Conservation (phyloP, 2,329 filamentous ascomycete species). For the Fonsecaea erecta region DNA sequence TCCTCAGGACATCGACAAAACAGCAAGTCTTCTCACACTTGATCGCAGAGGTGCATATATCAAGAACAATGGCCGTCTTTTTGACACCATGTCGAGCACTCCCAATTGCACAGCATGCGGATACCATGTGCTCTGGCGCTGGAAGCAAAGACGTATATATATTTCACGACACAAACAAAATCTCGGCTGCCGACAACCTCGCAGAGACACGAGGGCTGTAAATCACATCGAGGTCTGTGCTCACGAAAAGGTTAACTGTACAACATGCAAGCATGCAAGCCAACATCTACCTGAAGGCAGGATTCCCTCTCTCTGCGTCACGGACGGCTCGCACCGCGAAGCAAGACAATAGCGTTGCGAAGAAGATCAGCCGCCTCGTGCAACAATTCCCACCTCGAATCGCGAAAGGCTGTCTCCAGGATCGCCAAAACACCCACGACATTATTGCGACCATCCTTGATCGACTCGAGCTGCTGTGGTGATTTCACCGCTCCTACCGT, state of each 20-base stretch:
- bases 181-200: no score
- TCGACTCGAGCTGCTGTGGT: conserved; percentile 75
- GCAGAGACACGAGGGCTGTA: not conserved
- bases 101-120: no score
- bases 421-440: conserved; percentile 81
- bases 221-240: not conserved
- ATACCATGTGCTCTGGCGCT: no score
- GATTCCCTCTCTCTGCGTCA: not conserved
- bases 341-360: conserved; percentile 69
- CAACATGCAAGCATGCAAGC: not conserved
- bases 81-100: no score
- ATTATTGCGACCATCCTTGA: conserved; percentile 73
- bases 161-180: no score
- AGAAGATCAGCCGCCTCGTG: conserved; percentile 82
- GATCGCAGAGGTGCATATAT: no score
- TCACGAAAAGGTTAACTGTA: not conserved
- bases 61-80: no score
- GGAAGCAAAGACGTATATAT: no score
- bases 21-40: no score
- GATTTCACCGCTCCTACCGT: conserved; percentile 73
- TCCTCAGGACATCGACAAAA: no score
- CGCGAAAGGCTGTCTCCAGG: conserved; percentile 76
- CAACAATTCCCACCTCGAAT: conserved; percentile 87
- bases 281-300: not conserved
- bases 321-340: conserved; percentile 28